These are phyloP conservation scores for Corrigiola litoralis DNA, from an alignment of 179 eudicot genomes.

Conservation along the genomic window DNA sequence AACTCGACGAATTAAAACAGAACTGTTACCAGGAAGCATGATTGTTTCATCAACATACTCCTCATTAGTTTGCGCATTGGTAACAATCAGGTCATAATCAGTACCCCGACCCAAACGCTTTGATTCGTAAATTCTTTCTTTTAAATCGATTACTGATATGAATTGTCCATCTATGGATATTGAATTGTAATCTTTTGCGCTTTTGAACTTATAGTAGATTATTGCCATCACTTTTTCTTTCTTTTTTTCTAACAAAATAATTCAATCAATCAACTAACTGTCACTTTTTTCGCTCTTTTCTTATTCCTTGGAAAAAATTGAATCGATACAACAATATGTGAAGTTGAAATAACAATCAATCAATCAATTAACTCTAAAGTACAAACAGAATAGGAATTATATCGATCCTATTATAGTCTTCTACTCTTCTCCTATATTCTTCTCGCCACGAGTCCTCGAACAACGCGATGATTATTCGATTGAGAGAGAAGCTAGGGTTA, in stretches of 20 bases:
- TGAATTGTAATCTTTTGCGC: slow-evolving; percentile 90
- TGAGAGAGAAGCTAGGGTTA: slow-evolving; percentile 14
- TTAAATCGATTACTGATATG: slow-evolving; percentile 66
- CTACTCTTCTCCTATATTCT: not conserved
- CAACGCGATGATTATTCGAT: not conserved
- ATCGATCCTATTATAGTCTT: too few relatives aligned
- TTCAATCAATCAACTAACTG: too few relatives aligned
- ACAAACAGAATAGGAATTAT: slow-evolving; percentile 4
- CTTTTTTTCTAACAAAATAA: slow-evolving; percentile 10
- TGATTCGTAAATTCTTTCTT: slow-evolving; percentile 74
- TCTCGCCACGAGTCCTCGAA: not conserved
- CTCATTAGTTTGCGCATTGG: slow-evolving; percentile 98
- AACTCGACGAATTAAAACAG: slow-evolving; percentile 84
- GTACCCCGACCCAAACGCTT: slow-evolving; percentile 95
- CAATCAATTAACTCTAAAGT: slow-evolving; percentile 1
- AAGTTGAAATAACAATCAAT: not conserved
- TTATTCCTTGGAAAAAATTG: not conserved
- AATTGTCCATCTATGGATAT: slow-evolving; percentile 74
- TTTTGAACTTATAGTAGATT: slow-evolving; percentile 90
- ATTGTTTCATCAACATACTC: slow-evolving; percentile 83
- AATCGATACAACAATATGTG: not conserved
- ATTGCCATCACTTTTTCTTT: slow-evolving; percentile 48
- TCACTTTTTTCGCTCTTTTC: too few relatives aligned
- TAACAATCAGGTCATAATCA: slow-evolving; percentile 85
- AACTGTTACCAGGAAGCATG: slow-evolving; percentile 84